Evolutionary conservation across 129 eudicot genomes (phyloP).

Genomic region (Cynara cardunculus): DNA sequence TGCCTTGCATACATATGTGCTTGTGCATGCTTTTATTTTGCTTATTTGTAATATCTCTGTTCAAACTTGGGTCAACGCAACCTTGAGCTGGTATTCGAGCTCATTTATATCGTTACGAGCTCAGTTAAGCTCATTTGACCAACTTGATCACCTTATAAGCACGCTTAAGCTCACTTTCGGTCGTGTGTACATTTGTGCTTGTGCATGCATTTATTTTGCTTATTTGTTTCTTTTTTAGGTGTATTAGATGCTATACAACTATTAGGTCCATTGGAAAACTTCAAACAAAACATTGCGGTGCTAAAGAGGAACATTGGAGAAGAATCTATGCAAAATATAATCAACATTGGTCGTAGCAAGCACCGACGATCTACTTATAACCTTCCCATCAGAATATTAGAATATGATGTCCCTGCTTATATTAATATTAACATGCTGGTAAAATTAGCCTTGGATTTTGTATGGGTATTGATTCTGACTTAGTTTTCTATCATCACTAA

Average conservation of each 20-base stretch:
- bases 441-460: conserved; percentile 33
- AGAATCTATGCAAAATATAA: conserved; percentile 29
- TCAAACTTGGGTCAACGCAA: too few relatives aligned
- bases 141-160: too few relatives aligned
- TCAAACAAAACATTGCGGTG: conserved; percentile 47
- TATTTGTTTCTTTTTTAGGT: not conserved
- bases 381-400: conserved; percentile 35
- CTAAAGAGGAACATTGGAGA: conserved; percentile 46
- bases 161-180: too few relatives aligned
- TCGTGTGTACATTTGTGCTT: too few relatives aligned
- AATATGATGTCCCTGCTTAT: conserved; percentile 40
- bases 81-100: too few relatives aligned
- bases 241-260: conserved; percentile 51
- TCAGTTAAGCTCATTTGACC: too few relatives aligned
- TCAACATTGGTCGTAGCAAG: conserved; percentile 42
- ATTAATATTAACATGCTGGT: conserved; percentile 43
- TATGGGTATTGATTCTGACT: conserved; percentile 39
- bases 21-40: too few relatives aligned
- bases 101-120: too few relatives aligned
- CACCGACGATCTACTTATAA: conserved; percentile 55
- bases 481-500: not conserved
- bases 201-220: not conserved
- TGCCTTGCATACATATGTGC: too few relatives aligned
- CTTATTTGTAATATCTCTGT: too few relatives aligned
- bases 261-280: conserved; percentile 47